Evolutionary conservation across 805 yeast genomes (phyloP), one percentile per base, ranked within the genome.

Genomic region (Wickerhamomyces hampshirensis): DNA sequence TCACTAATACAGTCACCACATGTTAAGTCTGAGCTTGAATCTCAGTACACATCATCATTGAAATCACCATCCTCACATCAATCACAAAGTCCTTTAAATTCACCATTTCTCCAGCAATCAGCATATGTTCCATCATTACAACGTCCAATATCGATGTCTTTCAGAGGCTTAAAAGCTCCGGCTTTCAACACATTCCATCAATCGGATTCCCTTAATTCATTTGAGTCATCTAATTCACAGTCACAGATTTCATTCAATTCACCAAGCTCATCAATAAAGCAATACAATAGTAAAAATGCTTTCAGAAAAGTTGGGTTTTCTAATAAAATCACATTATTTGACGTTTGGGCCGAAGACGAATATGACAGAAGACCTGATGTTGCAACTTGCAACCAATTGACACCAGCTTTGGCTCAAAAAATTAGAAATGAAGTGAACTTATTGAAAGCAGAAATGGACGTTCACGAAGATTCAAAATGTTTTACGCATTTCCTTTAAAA

Each of bases 341-440:
- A 87, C 42, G 91, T 96, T 1, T 87, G 83, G 58, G 73, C 80
- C 40, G 79, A 80, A 26, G 79, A 74, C 14, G 96, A 84, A 46
- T 91, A 91, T 59, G 97, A 91, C 59, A 77, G 98, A 51, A 87
- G 80, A 46, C 96, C 97, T 0, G 97, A 88, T 44, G 68, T 80
- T 19, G 95, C 95, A 4, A 88, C 97, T 2, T 91, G 97, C 62
- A 87, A 89, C 59, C 87, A 82, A 55, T 68, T 88, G 57, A 88
- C 96, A 1, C 96, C 97, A 5, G 68, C 72, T 39, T 62, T 88
- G 55, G 96, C 97, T 0, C 88, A 85, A 58, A 77, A 75, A 59
- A 87, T 91, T 50, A 83, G 80, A 60, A 84, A 81, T 26, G 98
- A 91, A 59, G 66, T 91, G 55, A 89, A 93, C 59, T 72, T 68